phyloP scores from a whole-genome alignment of 371 early-diverging fungal species.

The Mucor racemosus region DNA sequence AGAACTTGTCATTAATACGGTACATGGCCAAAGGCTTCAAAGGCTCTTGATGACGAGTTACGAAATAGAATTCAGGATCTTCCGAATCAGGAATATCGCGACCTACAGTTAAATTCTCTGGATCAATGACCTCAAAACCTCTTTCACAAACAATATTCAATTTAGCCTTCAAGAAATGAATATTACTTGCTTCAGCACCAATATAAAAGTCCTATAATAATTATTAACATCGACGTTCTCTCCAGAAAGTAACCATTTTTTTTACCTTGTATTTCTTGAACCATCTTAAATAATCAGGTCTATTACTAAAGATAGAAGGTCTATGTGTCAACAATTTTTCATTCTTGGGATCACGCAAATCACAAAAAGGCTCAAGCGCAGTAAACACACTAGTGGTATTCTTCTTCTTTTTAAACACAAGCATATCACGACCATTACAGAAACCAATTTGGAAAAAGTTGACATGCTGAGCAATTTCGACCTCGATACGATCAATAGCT shows the following conservation, averaged over 20 bases:
- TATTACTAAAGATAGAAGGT: slow-evolving; percentile 35
- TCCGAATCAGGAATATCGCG: slow-evolving; percentile 73
- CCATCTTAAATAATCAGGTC: slow-evolving; percentile 33
- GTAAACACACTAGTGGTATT: slow-evolving; percentile 53
- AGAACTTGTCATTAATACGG: slow-evolving; percentile 71
- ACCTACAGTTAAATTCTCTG: slow-evolving; percentile 71
- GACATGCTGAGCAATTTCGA: slow-evolving; percentile 68
- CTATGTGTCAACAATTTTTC: slow-evolving; percentile 30
- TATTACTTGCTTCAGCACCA: slow-evolving; percentile 75
- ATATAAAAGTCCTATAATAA: slow-evolving; percentile 76
- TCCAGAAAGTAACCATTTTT: too few relatives aligned
- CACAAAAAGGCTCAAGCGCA: slow-evolving; percentile 45
- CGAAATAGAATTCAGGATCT: slow-evolving; percentile 83
- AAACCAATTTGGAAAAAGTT: slow-evolving; percentile 81
- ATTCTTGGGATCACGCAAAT: slow-evolving; percentile 49
- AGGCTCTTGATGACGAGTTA: slow-evolving; percentile 72
- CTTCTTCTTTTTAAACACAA: slow-evolving; percentile 62
- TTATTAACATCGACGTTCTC: neutral
- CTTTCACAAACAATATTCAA: slow-evolving; percentile 83
- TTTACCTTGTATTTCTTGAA: slow-evolving; percentile 42
- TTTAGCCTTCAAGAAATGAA: slow-evolving; percentile 77
- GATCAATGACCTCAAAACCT: slow-evolving; percentile 87
- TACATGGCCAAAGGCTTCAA: slow-evolving; percentile 86
- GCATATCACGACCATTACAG: slow-evolving; percentile 63
- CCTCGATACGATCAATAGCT: slow-evolving; percentile 45